A percentile compares a stretch with the other conserved stretches of the same genome.
phyloP scores from a whole-genome alignment of 1,139 yeast species.

The Geotrichum phurueaensis region DNA sequence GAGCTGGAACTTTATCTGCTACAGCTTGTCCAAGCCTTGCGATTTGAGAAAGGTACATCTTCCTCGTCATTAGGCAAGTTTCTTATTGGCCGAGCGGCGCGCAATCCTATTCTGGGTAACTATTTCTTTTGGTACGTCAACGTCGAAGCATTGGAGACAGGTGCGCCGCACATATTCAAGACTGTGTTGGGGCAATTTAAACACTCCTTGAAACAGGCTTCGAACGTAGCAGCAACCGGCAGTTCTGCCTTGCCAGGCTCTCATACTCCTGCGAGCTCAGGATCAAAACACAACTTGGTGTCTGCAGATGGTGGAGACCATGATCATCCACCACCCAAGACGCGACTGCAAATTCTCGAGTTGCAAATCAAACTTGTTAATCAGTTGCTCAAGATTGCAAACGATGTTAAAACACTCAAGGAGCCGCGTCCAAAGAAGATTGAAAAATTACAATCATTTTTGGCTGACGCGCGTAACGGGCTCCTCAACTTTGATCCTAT shows the following conservation, averaged over 20 bases:
- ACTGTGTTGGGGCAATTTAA: conserved; percentile 33
- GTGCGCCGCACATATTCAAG: conserved; percentile 29
- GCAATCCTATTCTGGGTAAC: conserved; percentile 65
- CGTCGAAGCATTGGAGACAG: conserved; percentile 76
- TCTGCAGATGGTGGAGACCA: not conserved
- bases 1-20: conserved; percentile 76
- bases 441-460: conserved; percentile 39
- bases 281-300: not conserved
- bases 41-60: conserved; percentile 50
- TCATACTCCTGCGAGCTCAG: not conserved
- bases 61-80: conserved; percentile 66
- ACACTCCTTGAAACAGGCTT: conserved; percentile 26
- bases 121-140: conserved; percentile 88
- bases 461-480: conserved; percentile 38
- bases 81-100: conserved; percentile 64
- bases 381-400: conserved; percentile 41
- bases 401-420: conserved; percentile 42
- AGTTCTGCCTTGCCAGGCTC: not conserved
- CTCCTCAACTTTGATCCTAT: conserved; percentile 49
- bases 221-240: not conserved
- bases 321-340: not conserved
- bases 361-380: conserved; percentile 44
- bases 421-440: conserved; percentile 55
- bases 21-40: conserved; percentile 88
- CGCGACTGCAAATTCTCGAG: conserved; percentile 27